Base-by-base conservation (phyloP, 805 yeast genomes). In the Pichia nanzhaoensis region DNA sequence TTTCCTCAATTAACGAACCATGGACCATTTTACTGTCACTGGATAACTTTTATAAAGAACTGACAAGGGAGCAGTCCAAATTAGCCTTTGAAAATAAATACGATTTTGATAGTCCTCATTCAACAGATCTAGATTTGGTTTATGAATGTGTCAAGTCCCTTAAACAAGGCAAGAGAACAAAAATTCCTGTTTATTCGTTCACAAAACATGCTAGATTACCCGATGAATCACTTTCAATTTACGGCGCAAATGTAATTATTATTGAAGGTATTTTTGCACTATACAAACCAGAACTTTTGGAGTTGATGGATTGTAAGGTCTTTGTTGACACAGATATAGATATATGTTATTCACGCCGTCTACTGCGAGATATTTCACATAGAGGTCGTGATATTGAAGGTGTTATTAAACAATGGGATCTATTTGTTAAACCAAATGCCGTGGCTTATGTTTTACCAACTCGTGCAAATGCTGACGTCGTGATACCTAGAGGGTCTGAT, bases 291-390 rank as follows among this genome's bases (percentile, higher is more conserved):
- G 73, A 89, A 35, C 64, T 93, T 16, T 64, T 83, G 44, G 82
- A 76, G 12, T 57, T 89, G 56, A 84, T 90, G 83, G 95, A 91
- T 56, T 70, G 88, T 48, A 91, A 85, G 63, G 77, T 91, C 17
- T 93, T 80, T 61, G 97, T 93, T 3, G 97, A 91, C 54, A 93
- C 97, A 2, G 98, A 90, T 57, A 70, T 89, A 53, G 99, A 93
- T 59, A 77, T 91, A 14, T 93, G 99, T 63, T 71, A 93, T 54
- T 90, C 96, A 4, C 73, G 99, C 56, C 71, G 99, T 55, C 67
- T 93, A 37, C 78, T 86, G 4, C 72, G 99, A 57, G 99, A 93
- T 61, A 89, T 88, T 43, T 71, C 85, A 13, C 80, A 82, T 49
- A 70, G 99, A 49, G 96, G 95, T 1, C 70, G 99, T 48, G 96